A percentile compares a stretch with the other conserved stretches of the same genome.
phyloP scores from a whole-genome alignment of 495 filamentous ascomycete species.

The Aspergillus heteromorphus region DNA sequence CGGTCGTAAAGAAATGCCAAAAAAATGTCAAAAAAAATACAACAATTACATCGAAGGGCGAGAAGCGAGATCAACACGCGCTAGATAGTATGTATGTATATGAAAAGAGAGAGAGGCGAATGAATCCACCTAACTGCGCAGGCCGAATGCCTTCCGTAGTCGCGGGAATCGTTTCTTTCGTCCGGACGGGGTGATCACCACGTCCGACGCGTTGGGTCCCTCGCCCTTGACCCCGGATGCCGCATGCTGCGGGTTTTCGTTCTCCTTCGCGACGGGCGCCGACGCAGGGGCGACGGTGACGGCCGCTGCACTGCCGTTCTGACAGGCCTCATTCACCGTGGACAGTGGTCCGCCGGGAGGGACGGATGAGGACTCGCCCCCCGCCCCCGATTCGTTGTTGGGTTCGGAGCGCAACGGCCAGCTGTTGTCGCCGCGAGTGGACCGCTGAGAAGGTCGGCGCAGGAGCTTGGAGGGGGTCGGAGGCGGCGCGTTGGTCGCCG shows the following conservation, averaged over 20 bases:
- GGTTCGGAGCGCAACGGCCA: constrained; percentile 27
- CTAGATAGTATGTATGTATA: not conserved
- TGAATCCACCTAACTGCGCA: constrained; percentile 26
- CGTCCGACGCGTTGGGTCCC: constrained; percentile 18
- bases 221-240: not conserved
- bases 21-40: constrained; percentile 12
- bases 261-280: not conserved
- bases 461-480: constrained; percentile 23
- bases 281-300: not conserved
- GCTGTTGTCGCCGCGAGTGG: constrained; percentile 17
- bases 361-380: constrained; percentile 11
- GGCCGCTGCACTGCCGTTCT: constrained; percentile 3
- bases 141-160: constrained; percentile 44
- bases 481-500: constrained; percentile 11
- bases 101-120: not conserved
- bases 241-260: not conserved
- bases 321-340: constrained; percentile 13
- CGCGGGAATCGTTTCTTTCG: constrained; percentile 49
- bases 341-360: constrained; percentile 6
- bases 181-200: constrained; percentile 33
- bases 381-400: constrained; percentile 6
- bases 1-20: not conserved
- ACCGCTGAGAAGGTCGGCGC: constrained; percentile 23
- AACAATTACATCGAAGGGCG: constrained; percentile 10
- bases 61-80: constrained; percentile 6